A percentile compares a stretch with the other conserved stretches of the same genome.
Evolutionary conservation across 2,329 filamentous ascomycete genomes (phyloP).

Genomic region (Simplicillium sp.): DNA sequence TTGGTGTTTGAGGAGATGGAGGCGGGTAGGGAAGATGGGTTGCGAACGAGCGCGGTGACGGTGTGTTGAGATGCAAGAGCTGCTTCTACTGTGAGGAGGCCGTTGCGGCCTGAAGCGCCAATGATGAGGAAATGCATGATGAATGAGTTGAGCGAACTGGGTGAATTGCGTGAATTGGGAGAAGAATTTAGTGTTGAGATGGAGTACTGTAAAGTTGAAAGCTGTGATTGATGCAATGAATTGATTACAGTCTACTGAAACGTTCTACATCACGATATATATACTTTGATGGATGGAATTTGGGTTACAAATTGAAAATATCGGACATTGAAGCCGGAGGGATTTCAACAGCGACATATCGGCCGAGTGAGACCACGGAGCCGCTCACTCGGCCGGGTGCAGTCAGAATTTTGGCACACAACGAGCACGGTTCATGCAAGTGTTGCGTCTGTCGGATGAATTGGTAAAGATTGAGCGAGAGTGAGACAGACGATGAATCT

Average conservation of each 20-base stretch:
- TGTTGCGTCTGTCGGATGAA: no score
- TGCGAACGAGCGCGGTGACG: conserved; percentile 36
- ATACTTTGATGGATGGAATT: not conserved
- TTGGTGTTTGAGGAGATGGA: conserved; percentile 10
- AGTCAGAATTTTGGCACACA: no score
- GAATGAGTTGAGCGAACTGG: not conserved
- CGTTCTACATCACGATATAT: not conserved
- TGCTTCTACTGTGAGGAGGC: conserved; percentile 28
- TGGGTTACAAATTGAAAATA: not conserved
- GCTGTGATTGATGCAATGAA: not conserved
- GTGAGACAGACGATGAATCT: no score
- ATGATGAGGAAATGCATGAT: conserved; percentile 36
- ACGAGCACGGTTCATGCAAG: no score
- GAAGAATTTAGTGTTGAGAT: not conserved
- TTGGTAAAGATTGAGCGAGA: no score
- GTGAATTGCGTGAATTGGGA: not conserved
- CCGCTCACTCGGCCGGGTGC: no score
- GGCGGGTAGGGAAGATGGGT: conserved; percentile 18
- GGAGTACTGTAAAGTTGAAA: not conserved
- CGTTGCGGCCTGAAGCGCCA: conserved; percentile 37
- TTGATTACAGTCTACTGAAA: not conserved
- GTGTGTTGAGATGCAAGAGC: conserved; percentile 28
- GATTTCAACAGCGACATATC: no score
- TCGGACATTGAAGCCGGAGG: not conserved
- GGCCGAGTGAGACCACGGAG: no score